Percentiles rank a stretch among this genome's conserved stretches.
These are phyloP conservation scores for Phytophthora colocasiae DNA, from an alignment of 352 stramenopile genomes.

Conservation along the genomic window DNA sequence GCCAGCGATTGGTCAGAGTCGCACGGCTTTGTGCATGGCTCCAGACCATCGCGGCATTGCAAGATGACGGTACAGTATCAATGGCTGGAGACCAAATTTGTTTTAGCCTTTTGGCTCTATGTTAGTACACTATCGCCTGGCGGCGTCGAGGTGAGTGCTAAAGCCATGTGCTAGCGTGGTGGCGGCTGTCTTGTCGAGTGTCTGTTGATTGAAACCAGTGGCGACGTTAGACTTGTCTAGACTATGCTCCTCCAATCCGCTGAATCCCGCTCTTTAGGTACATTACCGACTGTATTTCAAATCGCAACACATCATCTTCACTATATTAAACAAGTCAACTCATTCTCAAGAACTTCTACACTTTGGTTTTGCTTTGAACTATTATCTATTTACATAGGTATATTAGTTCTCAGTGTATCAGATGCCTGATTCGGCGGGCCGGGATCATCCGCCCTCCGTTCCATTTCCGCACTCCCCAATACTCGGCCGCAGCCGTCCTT, in stretches of 20 bases:
- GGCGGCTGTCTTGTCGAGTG: constrained; percentile 7
- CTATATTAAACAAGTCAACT: too few species aligned
- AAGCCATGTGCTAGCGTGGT: neutral
- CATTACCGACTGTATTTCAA: neutral
- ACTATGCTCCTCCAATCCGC: neutral
- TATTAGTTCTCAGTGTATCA: neutral
- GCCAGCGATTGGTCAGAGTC: neutral
- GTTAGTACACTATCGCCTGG: neutral
- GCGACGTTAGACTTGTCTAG: constrained; percentile 1
- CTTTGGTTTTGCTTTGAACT: neutral
- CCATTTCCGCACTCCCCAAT: constrained; percentile 27
- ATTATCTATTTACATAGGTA: neutral
- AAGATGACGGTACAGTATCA: neutral
- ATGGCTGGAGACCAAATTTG: neutral
- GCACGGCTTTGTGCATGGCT: constrained; percentile 15
- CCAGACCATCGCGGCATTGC: constrained; percentile 19
- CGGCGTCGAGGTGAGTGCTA: neutral
- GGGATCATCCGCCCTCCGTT: constrained; percentile 16
- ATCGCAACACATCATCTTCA: neutral
- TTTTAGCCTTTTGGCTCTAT: neutral
- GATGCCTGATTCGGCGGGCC: constrained; percentile 11
- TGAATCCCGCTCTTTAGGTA: neutral
- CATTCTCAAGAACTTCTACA: neutral
- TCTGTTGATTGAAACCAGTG: constrained; percentile 6
- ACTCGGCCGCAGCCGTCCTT: neutral